Base-by-base conservation (phyloP, 1,284 basidiomycete species). In the Apiotrichum laibachii region DNA sequence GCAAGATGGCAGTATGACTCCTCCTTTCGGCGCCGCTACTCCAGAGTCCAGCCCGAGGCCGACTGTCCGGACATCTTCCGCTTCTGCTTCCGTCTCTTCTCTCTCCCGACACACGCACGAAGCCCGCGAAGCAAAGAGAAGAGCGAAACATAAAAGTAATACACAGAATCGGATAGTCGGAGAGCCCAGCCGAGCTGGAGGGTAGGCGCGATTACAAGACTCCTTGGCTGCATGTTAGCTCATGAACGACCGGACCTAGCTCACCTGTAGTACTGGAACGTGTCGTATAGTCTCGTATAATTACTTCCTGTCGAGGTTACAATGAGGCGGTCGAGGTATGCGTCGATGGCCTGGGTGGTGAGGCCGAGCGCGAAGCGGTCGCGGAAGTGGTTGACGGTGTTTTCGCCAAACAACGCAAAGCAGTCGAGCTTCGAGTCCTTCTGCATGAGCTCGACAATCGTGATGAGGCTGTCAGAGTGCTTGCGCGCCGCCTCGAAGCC, bases 381-480 rank as follows among this genome's bases (percentile, higher is more conserved):
- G 54, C 92, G 85, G 54, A 99, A 83, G 72, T 88, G 87, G 63
- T 81, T 83, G 6, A 91, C 88, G 13, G 95, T 98, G 72, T 95
- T 87, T 60, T 95, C 92, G 43, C 93, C 94, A 53, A 90, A 88
- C 15, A 91, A 84, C 40, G 85, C 83, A 73, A 99, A 99, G 76
- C 96, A 99, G 19, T 94, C 93, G 50, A 99, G 81, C 49, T 86
- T 85, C 0, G 92, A 96, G 74, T 98, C 94, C 82, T 91, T 93
- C 77, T 95, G 92, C 94, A 97, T 97, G 49, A 97, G 80, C 73
- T 98, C 94, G 40, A 98, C 92, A 66, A 98, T 83, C 50, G 92
- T 96, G 73, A 97, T 89, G 69, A 99, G 90, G 65, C 94, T 84
- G 77, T 99, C 96, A 61, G 95, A 96, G 68, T 99, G 93, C 77